Percentiles rank a stretch among this genome's conserved stretches.
Conservation (phyloP, 495 filamentous ascomycete genomes). For the Lasiosphaeria ovina region DNA sequence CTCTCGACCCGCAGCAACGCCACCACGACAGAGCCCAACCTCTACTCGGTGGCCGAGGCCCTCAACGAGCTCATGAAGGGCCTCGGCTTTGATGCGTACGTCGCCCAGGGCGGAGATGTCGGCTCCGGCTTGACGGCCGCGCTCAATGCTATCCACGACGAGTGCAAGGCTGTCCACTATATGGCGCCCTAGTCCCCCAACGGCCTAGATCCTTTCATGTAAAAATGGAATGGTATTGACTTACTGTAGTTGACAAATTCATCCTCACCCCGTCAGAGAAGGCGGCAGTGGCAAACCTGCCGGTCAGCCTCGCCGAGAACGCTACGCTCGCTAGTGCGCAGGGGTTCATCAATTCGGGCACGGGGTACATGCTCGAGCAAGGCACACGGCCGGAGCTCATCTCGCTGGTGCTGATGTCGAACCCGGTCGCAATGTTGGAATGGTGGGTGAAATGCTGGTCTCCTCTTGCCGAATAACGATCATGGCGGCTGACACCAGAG, state of each 20-base stretch:
- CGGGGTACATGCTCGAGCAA: constrained; percentile 57
- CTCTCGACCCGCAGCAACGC: constrained; percentile 47
- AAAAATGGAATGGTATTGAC: not conserved
- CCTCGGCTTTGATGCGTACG: constrained; percentile 59
- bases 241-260: constrained; percentile 28
- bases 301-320: constrained; percentile 18
- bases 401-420: constrained; percentile 54
- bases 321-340: constrained; percentile 8
- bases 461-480: constrained; percentile 27
- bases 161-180: constrained; percentile 44
- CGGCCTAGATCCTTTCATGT: not conserved
- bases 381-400: constrained; percentile 61
- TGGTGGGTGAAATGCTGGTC: constrained; percentile 48
- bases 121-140: constrained; percentile 51
- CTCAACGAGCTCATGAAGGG: constrained; percentile 58
- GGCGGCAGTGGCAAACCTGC: constrained; percentile 14
- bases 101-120: constrained; percentile 67
- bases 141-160: constrained; percentile 33
- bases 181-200: constrained; percentile 10
- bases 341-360: constrained; percentile 32
- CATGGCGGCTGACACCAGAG: no score
- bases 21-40: constrained; percentile 36
- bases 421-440: constrained; percentile 60
- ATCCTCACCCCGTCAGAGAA: constrained; percentile 18
- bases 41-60: constrained; percentile 43